Evolutionary conservation across 2,329 filamentous ascomycete genomes (phyloP).

Genomic region (Exophiala xenobiotica): DNA sequence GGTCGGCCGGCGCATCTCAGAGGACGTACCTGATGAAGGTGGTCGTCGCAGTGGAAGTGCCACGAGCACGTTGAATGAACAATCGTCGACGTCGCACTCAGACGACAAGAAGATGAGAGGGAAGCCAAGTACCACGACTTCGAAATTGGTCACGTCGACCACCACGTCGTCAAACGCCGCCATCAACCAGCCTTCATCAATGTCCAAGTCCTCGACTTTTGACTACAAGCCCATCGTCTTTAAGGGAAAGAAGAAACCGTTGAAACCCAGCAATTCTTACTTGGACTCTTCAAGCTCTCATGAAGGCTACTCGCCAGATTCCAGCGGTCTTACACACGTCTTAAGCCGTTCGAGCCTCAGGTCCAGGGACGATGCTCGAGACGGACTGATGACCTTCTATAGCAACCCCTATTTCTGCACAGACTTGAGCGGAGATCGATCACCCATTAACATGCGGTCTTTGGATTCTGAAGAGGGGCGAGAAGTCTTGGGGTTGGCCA

Average conservation of each 20-base stretch:
- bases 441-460: constrained; percentile 11
- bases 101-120: constrained; percentile 13
- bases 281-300: constrained; percentile 51
- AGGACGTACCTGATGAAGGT: constrained; percentile 23
- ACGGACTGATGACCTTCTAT: constrained; percentile 82
- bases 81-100: constrained; percentile 16
- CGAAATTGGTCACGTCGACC: constrained; percentile 11
- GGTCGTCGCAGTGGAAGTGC: constrained; percentile 49
- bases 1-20: constrained; percentile 1
- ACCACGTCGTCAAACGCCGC: constrained; percentile 11
- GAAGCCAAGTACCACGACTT: constrained; percentile 2
- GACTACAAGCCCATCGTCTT: constrained; percentile 51
- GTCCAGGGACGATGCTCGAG: constrained; percentile 43
- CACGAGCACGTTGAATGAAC: constrained; percentile 46
- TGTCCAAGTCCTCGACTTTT: constrained; percentile 22
- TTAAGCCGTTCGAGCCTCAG: constrained; percentile 51
- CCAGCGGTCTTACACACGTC: constrained; percentile 46
- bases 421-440: constrained; percentile 57
- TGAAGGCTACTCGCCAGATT: constrained; percentile 48
- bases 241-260: constrained; percentile 37
- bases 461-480: constrained; percentile 8
- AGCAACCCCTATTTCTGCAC: constrained; percentile 77
- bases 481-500: constrained; percentile 18
- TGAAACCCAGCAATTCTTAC: constrained; percentile 46
- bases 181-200: constrained; percentile 12